Percentiles rank a stretch among this genome's conserved stretches.
These are phyloP conservation scores for Harringtonia aguacate DNA, from an alignment of 2,329 filamentous ascomycete species.

Conservation along the genomic window DNA sequence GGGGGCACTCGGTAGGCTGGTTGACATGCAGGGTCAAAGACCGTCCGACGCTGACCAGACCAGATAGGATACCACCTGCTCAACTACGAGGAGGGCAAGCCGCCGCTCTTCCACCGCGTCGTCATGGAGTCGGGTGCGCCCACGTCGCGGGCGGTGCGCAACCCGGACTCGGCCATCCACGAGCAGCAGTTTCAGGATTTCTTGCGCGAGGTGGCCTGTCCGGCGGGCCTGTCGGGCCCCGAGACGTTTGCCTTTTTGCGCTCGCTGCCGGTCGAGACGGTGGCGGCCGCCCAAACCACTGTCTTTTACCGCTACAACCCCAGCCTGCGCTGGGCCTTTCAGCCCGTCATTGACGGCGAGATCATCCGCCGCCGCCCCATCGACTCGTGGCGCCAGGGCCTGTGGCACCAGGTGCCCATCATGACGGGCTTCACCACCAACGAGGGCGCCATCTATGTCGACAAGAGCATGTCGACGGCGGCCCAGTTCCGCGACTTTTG, in stretches of 20 bases:
- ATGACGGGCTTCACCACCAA: conserved; percentile 32
- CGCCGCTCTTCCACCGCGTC: conserved; percentile 23
- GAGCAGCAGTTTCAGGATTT: conserved; percentile 37
- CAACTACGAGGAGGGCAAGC: conserved; percentile 22
- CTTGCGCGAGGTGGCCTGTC: conserved; percentile 32
- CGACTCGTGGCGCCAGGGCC: conserved; percentile 14
- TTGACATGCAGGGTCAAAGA: too few species aligned
- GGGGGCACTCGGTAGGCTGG: conserved; percentile 34
- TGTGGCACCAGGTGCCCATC: conserved; percentile 23
- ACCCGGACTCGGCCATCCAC: conserved; percentile 34
- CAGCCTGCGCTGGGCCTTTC: conserved; percentile 36
- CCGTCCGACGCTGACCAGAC: background rate
- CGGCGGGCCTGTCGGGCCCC: conserved; percentile 28
- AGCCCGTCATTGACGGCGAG: conserved; percentile 36
- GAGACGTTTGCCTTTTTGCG: conserved; percentile 34
- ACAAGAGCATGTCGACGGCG: conserved; percentile 21
- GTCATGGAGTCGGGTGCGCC: conserved; percentile 28
- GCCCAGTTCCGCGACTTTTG: conserved; percentile 27
- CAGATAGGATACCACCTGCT: conserved; percentile 48
- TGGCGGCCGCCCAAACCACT: conserved; percentile 21
- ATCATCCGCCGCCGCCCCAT: conserved; percentile 17
- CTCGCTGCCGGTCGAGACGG: conserved; percentile 18
- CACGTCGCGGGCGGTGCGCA: conserved; percentile 26
- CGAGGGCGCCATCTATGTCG: conserved; percentile 31
- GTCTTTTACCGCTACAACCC: conserved; percentile 24